These are phyloP conservation scores for Serendipita indica DNA, from an alignment of 768 basidiomycete genomes.

Conservation along the genomic window DNA sequence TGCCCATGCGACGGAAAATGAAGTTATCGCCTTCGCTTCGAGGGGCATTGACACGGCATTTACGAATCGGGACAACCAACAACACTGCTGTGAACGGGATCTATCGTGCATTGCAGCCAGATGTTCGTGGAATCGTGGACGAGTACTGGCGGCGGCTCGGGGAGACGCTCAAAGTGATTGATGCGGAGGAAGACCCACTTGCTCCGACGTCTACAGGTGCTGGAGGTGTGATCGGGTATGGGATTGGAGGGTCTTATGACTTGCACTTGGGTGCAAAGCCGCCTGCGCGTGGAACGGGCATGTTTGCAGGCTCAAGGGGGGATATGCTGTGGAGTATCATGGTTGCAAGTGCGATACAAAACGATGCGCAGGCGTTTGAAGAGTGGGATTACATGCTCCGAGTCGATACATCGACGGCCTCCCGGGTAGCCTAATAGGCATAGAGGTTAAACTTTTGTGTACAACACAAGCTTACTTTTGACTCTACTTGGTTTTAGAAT, in stretches of 20 bases:
- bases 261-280: slow-evolving; percentile 42
- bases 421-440: background rate
- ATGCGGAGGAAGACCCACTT: slow-evolving; percentile 60
- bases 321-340: slow-evolving; percentile 52
- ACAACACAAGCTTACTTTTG: background rate
- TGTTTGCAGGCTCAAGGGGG: slow-evolving; percentile 59
- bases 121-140: slow-evolving; percentile 38
- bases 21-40: slow-evolving; percentile 23
- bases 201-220: slow-evolving; percentile 45
- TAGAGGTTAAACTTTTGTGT: background rate
- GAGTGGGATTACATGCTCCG: slow-evolving; percentile 9
- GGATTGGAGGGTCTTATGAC: slow-evolving; percentile 61
- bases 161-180: slow-evolving; percentile 65
- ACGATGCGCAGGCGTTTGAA: slow-evolving; percentile 25
- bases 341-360: slow-evolving; percentile 44
- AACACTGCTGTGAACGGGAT: slow-evolving; percentile 60
- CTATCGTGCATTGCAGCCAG: slow-evolving; percentile 33
- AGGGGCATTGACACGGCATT: slow-evolving; percentile 26
- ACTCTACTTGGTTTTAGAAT: background rate
- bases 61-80: slow-evolving; percentile 48
- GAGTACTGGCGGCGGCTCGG: slow-evolving; percentile 50
- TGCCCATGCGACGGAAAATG: slow-evolving; percentile 53
- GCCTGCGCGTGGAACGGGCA: slow-evolving; percentile 56
- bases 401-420: slow-evolving; percentile 2
- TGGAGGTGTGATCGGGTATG: slow-evolving; percentile 54